A percentile compares a stretch with the other conserved stretches of the same genome.
Evolutionary conservation across 352 stramenopile genomes (phyloP).

Genomic region (Phytophthora agathidicida): DNA sequence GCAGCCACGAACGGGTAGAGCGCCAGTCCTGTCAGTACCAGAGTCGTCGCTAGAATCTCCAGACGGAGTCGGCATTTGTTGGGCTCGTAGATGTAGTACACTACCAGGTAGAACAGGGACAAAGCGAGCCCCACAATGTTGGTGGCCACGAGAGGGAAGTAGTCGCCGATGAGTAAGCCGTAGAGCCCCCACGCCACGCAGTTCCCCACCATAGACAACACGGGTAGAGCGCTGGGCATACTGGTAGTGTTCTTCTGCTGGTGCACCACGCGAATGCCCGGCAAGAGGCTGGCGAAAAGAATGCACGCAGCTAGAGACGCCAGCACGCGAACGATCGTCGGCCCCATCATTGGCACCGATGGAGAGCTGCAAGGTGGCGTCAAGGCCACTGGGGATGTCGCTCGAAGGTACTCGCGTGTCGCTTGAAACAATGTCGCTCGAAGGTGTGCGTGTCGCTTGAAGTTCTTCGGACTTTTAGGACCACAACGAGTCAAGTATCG

Average conservation of each 20-base stretch:
- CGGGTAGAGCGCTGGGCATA: conserved; percentile 45
- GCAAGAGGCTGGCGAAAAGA: conserved; percentile 57
- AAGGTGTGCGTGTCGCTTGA: too few relatives aligned
- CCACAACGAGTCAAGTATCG: conserved; percentile 9
- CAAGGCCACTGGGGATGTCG: not conserved
- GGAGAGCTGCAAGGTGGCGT: too few relatives aligned
- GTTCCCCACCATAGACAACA: conserved; percentile 72
- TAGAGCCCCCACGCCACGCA: conserved; percentile 64
- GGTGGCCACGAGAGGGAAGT: conserved; percentile 59
- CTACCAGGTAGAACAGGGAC: conserved; percentile 51
- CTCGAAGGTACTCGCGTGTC: not conserved
- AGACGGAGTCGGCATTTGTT: conserved; percentile 26
- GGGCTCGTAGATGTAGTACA: conserved; percentile 43
- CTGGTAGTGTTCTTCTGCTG: conserved; percentile 34
- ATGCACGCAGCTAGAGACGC: conserved; percentile 49
- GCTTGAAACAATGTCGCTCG: too few relatives aligned
- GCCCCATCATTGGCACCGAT: conserved; percentile 24
- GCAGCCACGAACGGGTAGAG: conserved; percentile 42
- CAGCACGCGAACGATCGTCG: conserved; percentile 38
- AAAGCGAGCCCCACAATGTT: conserved; percentile 53
- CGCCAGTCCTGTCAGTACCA: conserved; percentile 40
- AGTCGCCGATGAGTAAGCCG: conserved; percentile 50
- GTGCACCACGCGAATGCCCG: conserved; percentile 43
- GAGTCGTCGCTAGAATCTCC: conserved; percentile 30
- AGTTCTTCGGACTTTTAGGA: too few relatives aligned